Evolutionary conservation across 2,329 filamentous ascomycete genomes (phyloP).

Genomic region (Arachnopeziza araneosa): DNA sequence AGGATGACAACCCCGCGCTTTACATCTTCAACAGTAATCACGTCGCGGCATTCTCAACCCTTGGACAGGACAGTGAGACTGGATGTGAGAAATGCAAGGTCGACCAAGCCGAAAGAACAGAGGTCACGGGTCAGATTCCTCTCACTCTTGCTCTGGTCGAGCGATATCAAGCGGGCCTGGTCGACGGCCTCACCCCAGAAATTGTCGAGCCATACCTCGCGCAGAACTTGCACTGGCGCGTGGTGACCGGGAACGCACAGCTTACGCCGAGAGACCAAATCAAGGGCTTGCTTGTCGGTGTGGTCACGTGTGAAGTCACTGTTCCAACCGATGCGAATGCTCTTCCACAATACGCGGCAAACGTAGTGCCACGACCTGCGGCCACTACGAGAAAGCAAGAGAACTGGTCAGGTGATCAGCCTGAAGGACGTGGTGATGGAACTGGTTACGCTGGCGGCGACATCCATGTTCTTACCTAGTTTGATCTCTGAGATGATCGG

Average conservation of each 20-base stretch:
- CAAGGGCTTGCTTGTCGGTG: not conserved
- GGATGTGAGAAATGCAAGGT: not conserved
- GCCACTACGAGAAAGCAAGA: not conserved
- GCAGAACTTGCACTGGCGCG: not conserved
- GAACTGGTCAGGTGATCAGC: not conserved
- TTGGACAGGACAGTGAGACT: not conserved
- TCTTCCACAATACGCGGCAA: not conserved
- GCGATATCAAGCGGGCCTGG: not conserved
- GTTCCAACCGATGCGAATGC: not conserved
- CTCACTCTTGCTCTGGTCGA: not conserved
- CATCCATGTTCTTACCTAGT: no score
- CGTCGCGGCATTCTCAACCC: not conserved
- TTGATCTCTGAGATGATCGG: no score
- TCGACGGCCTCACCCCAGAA: not conserved
- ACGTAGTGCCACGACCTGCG: not conserved
- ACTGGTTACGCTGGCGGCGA: not conserved
- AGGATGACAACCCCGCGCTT: not conserved
- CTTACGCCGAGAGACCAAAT: not conserved
- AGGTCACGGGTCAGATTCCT: not conserved
- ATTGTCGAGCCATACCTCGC: not conserved
- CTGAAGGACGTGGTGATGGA: not conserved
- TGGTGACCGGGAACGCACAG: not conserved
- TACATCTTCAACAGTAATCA: not conserved
- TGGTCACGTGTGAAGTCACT: not conserved
- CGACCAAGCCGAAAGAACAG: not conserved